Conservation (phyloP, 805 yeast genomes). For the Jamesozyma jinghongensis region DNA sequence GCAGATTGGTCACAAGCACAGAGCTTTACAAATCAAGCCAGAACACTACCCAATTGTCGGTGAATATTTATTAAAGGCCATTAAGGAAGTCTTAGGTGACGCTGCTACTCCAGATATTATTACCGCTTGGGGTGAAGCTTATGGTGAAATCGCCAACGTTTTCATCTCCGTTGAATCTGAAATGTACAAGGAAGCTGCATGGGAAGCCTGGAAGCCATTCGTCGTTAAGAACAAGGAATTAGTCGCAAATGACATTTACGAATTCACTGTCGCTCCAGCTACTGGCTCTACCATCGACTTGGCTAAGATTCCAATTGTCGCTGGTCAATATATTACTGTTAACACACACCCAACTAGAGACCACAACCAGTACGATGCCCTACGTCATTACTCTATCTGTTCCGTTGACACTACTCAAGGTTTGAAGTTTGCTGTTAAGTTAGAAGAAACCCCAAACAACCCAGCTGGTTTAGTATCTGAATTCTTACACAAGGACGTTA, state of each 20-base stretch:
- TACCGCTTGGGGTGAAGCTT: constrained; percentile 59
- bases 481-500: constrained; percentile 38
- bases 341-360: constrained; percentile 31
- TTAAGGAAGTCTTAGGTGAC: constrained; percentile 46
- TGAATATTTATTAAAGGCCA: constrained; percentile 42
- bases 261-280: constrained; percentile 41
- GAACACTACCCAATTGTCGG: constrained; percentile 66
- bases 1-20: constrained; percentile 57
- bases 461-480: constrained; percentile 42
- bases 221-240: constrained; percentile 33
- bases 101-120: constrained; percentile 52
- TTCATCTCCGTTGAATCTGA: constrained; percentile 47
- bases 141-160: constrained; percentile 51
- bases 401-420: constrained; percentile 30
- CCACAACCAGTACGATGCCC: constrained; percentile 34
- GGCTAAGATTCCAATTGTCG: constrained; percentile 18
- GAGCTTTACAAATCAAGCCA: constrained; percentile 51
- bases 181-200: constrained; percentile 39
- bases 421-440: constrained; percentile 51
- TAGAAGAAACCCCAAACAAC: constrained; percentile 25
- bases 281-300: constrained; percentile 32
- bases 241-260: constrained; percentile 41
- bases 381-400: constrained; percentile 55
- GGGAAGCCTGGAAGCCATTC: constrained; percentile 55
- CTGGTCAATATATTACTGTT: constrained; percentile 36